Evolutionary conservation across 345 rosid genomes (phyloP).

Genomic region (Ceriops decandra): DNA sequence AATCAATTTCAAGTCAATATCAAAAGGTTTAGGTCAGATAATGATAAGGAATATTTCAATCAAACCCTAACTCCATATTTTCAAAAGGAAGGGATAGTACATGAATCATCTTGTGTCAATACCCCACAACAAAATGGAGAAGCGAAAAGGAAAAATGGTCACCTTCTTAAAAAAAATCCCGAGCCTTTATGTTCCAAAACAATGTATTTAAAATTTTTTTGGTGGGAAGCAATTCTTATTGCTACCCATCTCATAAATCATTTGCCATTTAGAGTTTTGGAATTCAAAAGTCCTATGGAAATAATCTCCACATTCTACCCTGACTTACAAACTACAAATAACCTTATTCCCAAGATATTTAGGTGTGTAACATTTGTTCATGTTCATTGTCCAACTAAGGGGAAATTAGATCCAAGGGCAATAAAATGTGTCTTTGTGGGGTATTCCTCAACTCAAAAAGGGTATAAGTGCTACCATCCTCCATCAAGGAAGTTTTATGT

Average conservation of each 20-base stretch:
- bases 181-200: neutral
- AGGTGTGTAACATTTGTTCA: constrained; percentile 3
- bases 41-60: neutral
- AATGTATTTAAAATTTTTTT: neutral
- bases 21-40: neutral
- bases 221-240: neutral
- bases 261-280: neutral
- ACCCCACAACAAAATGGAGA: neutral
- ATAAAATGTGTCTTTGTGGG: neutral
- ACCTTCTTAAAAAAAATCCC: neutral
- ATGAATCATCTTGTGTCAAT: neutral
- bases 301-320: neutral
- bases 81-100: neutral
- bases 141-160: neutral
- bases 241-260: neutral
- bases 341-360: neutral
- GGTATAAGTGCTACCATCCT: neutral
- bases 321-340: neutral
- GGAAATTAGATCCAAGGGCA: constrained; percentile 1
- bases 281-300: neutral
- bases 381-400: neutral
- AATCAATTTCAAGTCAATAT: neutral
- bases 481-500: neutral
- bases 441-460: neutral
- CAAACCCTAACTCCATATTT: neutral